phyloP scores from a whole-genome alignment of 495 filamentous ascomycete genomes.

The Xylaria palmicola region DNA sequence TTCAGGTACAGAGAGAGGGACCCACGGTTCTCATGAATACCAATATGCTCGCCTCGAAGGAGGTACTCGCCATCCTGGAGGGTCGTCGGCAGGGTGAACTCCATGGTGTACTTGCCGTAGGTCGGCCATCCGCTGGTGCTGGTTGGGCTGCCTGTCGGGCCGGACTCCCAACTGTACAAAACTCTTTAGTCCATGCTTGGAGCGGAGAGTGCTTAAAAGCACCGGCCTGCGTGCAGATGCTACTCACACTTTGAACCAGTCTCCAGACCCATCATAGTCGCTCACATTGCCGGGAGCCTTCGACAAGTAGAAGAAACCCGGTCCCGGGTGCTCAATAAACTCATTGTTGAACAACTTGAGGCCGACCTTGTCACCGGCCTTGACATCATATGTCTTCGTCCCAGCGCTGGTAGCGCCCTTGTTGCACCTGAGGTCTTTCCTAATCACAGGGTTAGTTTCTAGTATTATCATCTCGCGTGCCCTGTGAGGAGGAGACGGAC shows the following conservation, averaged over 20 bases:
- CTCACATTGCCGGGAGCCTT: conserved; percentile 42
- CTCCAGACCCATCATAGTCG: conserved; percentile 47
- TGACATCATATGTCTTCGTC: conserved; percentile 35
- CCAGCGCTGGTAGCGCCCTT: conserved; percentile 34
- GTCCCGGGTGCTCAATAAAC: conserved; percentile 48
- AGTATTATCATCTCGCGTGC: background rate
- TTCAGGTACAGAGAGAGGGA: background rate
- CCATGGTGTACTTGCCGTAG: conserved; percentile 40
- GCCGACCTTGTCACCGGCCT: conserved; percentile 47
- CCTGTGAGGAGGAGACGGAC: conserved; percentile 3
- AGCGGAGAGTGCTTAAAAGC: background rate
- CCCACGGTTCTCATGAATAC: conserved; percentile 44
- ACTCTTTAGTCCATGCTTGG: background rate
- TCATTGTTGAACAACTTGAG: conserved; percentile 48
- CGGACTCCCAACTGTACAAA: conserved; percentile 28
- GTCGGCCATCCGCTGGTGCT: conserved; percentile 36
- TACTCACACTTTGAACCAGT: conserved; percentile 55
- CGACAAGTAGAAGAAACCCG: conserved; percentile 48
- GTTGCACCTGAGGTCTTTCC: conserved; percentile 50
- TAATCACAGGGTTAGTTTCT: conserved; percentile 12
- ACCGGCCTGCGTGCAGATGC: background rate
- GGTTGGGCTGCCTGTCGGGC: conserved; percentile 27
- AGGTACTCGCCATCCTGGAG: conserved; percentile 56
- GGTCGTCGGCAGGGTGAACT: conserved; percentile 49
- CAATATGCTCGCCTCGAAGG: conserved; percentile 56